These are phyloP conservation scores for Brassica cretica DNA, from an alignment of 345 rosid genomes.

Conservation along the genomic window DNA sequence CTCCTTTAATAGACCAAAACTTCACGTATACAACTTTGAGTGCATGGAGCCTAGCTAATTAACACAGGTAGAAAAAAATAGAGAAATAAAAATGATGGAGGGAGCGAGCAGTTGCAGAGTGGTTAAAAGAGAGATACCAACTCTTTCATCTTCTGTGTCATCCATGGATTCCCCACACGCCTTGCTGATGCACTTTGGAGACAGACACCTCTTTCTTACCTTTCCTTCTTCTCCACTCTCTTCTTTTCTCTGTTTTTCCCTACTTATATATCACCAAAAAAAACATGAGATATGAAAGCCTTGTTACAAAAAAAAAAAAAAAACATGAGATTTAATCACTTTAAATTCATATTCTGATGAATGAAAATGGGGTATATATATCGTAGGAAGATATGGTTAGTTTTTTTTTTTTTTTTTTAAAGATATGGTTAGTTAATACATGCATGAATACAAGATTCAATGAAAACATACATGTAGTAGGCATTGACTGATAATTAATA, in stretches of 20 bases:
- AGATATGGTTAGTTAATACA: conserved; percentile 1
- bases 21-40: conserved; percentile 20
- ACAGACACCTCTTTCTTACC: conserved; percentile 31
- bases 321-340: not conserved
- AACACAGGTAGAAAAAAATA: conserved; percentile 3
- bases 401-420: not conserved
- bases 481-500: not conserved
- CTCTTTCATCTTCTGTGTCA: conserved; percentile 35
- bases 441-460: conserved; percentile 11
- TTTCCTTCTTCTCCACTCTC: conserved; percentile 29
- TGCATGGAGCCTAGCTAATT: conserved; percentile 9
- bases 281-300: not conserved
- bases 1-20: conserved; percentile 10
- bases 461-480: not conserved
- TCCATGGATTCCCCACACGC: conserved; percentile 33
- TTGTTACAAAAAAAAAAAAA: not conserved
- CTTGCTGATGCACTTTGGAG: conserved; percentile 38
- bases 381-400: not conserved
- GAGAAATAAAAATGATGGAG: not conserved
- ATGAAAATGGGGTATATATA: not conserved
- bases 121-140: conserved; percentile 35
- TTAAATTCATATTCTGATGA: too few species aligned
- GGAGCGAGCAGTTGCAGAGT: conserved; percentile 35
- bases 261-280: not conserved
- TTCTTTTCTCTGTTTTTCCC: conserved; percentile 4